phyloP scores from a whole-genome alignment of 805 yeast species.

The Tetrapisispora arboricola region DNA sequence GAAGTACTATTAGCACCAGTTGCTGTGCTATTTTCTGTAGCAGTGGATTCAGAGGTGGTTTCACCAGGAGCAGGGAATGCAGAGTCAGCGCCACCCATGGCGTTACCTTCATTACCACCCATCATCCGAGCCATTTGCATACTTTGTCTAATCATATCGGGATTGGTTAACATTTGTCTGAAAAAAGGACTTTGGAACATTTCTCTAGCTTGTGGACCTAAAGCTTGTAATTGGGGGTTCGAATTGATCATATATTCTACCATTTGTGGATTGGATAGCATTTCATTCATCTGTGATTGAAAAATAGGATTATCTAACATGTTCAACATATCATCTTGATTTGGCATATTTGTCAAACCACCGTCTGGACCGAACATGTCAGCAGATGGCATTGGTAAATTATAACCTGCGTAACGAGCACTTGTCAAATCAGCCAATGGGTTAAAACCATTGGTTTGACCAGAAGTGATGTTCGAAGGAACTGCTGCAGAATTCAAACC shows the following conservation, averaged over 20 bases:
- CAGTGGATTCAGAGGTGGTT: constrained; percentile 10
- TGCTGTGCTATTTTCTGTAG: constrained; percentile 13
- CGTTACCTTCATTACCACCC: constrained; percentile 19
- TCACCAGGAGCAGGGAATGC: constrained; percentile 45
- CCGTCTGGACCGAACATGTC: constrained; percentile 92
- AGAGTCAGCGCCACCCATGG: constrained; percentile 22
- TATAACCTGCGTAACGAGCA: constrained; percentile 88
- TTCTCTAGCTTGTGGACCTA: constrained; percentile 86
- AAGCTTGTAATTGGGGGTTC: constrained; percentile 70
- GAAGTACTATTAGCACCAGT: constrained; percentile 11
- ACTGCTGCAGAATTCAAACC: constrained; percentile 3
- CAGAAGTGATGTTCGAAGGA: constrained; percentile 79
- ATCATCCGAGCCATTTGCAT: constrained; percentile 59
- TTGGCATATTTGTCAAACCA: constrained; percentile 47
- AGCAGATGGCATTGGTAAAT: constrained; percentile 66
- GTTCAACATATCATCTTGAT: constrained; percentile 59
- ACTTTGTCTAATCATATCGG: constrained; percentile 74
- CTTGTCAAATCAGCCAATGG: constrained; percentile 89
- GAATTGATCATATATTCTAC: constrained; percentile 69
- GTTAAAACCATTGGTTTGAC: constrained; percentile 71
- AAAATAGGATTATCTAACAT: constrained; percentile 77
- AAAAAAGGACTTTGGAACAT: constrained; percentile 77
- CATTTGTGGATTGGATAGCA: constrained; percentile 84
- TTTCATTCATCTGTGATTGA: constrained; percentile 71
- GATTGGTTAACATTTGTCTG: constrained; percentile 71